Conservation (phyloP, 495 filamentous ascomycete species). For the Penicillium paradoxum region DNA sequence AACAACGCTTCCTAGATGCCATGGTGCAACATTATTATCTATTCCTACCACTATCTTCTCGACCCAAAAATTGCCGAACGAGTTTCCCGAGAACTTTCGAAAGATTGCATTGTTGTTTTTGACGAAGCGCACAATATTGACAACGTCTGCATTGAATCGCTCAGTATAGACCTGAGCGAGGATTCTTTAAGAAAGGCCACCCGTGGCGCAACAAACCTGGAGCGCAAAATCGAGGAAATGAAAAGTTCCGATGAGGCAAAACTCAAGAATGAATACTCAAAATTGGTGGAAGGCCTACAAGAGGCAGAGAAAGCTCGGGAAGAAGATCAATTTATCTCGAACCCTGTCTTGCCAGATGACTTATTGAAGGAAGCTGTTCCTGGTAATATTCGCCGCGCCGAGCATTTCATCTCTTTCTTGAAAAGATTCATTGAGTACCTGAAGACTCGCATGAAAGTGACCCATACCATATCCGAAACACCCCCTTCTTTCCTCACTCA, state of each 20-base stretch:
- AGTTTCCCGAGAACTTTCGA: constrained; percentile 93
- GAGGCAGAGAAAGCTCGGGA: constrained; percentile 82
- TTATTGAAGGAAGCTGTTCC: constrained; percentile 78
- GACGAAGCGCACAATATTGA: constrained; percentile 99
- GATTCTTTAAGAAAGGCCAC: constrained; percentile 87
- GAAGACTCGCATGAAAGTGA: constrained; percentile 97
- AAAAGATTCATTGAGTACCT: constrained; percentile 97
- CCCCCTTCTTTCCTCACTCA: constrained; percentile 91
- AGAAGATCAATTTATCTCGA: constrained; percentile 95
- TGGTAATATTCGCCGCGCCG: constrained; percentile 91
- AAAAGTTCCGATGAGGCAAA: constrained; percentile 86
- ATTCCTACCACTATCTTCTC: constrained; percentile 96
- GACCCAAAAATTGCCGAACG: constrained; percentile 98
- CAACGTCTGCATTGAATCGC: constrained; percentile 97
- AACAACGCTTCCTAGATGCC: constrained; percentile 62
- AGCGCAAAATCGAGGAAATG: constrained; percentile 88
- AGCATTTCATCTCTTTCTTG: constrained; percentile 93
- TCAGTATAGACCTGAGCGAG: constrained; percentile 94
- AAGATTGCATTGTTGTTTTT: constrained; percentile 98
- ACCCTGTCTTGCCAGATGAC: constrained; percentile 53
- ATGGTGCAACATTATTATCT: constrained; percentile 98
- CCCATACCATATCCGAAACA: constrained; percentile 94
- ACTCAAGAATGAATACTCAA: constrained; percentile 89
- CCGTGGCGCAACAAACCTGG: constrained; percentile 81
- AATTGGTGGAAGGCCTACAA: constrained; percentile 87